phyloP scores from a whole-genome alignment of 495 filamentous ascomycete species.

The Saxophila tyrrhenica region DNA sequence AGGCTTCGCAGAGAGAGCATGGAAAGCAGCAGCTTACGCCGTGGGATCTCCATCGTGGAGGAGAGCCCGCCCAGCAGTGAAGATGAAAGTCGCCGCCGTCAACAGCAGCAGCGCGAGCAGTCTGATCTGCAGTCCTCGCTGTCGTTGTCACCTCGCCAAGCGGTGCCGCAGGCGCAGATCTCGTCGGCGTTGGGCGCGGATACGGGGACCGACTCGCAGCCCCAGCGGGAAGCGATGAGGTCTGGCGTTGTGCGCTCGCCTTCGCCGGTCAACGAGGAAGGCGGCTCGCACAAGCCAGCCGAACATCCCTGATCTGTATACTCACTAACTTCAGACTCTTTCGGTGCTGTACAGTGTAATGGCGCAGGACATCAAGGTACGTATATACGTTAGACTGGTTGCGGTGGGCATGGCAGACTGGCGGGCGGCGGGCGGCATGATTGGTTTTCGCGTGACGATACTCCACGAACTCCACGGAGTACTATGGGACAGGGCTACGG shows the following conservation, averaged over 20 bases:
- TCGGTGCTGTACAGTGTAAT: background rate
- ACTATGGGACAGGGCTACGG: too few relatives aligned
- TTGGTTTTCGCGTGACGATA: background rate
- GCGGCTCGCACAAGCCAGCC: background rate
- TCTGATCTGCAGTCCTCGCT: background rate
- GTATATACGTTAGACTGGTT: background rate
- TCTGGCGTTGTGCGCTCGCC: conserved; percentile 7
- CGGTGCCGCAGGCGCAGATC: conserved; percentile 8
- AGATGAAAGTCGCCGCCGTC: conserved; percentile 18
- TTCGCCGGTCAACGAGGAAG: conserved; percentile 8
- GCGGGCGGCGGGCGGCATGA: background rate
- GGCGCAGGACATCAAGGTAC: background rate
- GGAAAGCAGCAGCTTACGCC: conserved; percentile 5
- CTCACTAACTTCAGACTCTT: background rate
- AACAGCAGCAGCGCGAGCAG: conserved; percentile 4
- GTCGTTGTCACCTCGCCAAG: conserved; percentile 2
- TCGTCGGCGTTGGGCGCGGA: background rate
- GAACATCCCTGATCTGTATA: background rate
- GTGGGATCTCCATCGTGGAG: conserved; percentile 11
- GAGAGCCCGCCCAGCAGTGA: conserved; percentile 23
- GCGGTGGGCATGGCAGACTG: too few relatives aligned
- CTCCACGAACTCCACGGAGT: background rate
- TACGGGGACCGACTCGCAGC: conserved; percentile 3
- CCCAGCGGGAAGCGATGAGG: conserved; percentile 5
- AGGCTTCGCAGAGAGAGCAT: conserved; percentile 37